Conservation (phyloP, 805 yeast species). For the Hemisphaericaspora nanyangensis region DNA sequence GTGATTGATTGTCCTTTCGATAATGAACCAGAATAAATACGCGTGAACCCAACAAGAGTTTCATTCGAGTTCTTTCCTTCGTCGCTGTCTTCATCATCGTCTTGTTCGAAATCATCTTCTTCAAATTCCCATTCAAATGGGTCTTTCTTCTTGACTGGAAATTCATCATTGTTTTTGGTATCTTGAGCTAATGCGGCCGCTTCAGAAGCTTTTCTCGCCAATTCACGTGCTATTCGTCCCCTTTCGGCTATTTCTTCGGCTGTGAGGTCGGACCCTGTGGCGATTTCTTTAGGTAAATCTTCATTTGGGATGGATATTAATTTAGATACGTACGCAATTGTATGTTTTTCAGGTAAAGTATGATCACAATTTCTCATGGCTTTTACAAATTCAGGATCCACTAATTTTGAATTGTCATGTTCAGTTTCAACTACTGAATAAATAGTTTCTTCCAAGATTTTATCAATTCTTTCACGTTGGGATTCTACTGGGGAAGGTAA, state of each 20-base stretch:
- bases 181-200: constrained; percentile 26
- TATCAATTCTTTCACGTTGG: constrained; percentile 68
- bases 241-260: constrained; percentile 60
- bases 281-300: constrained; percentile 61
- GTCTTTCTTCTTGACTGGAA: constrained; percentile 27
- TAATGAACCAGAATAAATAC: constrained; percentile 84
- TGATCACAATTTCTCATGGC: constrained; percentile 67
- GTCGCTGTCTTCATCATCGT: constrained; percentile 40
- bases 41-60: constrained; percentile 78
- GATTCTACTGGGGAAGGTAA: constrained; percentile 81
- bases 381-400: constrained; percentile 46
- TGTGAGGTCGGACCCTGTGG: constrained; percentile 33
- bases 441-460: constrained; percentile 46
- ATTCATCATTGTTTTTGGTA: constrained; percentile 19
- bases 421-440: constrained; percentile 46
- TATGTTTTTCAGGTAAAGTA: constrained; percentile 50
- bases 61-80: constrained; percentile 50
- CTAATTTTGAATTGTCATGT: constrained; percentile 22
- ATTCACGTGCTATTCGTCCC: constrained; percentile 59
- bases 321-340: constrained; percentile 79
- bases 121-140: constrained; percentile 45
- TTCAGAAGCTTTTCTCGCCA: constrained; percentile 67
- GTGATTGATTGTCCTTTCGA: constrained; percentile 69
- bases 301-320: constrained; percentile 79
- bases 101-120: constrained; percentile 39